Evolutionary conservation across 257 asterid species (phyloP), one percentile per base, ranked within the genome.

Genomic region (Fraxinus americana): DNA sequence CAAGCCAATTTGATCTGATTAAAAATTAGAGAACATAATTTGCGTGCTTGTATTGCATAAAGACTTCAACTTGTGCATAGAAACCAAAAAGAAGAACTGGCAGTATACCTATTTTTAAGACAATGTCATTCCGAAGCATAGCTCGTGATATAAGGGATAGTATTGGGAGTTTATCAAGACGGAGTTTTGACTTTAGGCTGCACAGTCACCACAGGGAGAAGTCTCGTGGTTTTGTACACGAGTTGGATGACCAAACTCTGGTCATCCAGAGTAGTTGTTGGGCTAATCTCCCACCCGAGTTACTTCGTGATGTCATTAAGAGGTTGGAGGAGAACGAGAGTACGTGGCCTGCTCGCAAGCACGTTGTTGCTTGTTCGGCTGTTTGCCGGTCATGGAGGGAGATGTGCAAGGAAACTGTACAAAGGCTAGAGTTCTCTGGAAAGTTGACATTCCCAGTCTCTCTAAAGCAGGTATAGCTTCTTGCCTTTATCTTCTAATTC

Each of bases 41-140:
- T 52, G 50, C 38, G 43, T 65, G 29, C 8, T 39, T 12, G 14
- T 38, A 29, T 35, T 41, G 63, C 66, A 16, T 50, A n/a, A 52
- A 72, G 66, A 45, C 27, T 67, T 39, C 59, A 48, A 48, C 21
- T 48, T 16, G 59, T 14, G n/a, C n/a, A 48, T 48, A 16, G 59
- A 25, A 29, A 21, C 59, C 35, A n/a, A 30, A 5, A 68, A 66
- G 72, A 1, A 32, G 39, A 23, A 61, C 32, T 9, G 65, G 39
- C 71, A 39, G 81, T 74, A 25, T 39, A 71, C 67, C 71, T 30
- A 29, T 68, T 63, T 68, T 61, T 32, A 66, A 68, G 80, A 79
- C 50, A 59, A 86, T 86, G 90, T 86, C 90, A 0, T 86, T 86
- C 57, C 86, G 90, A 59, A 79, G 85, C 79, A 86, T 86, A n/a